These are phyloP conservation scores for Phalaenopsis equestris DNA, from an alignment of 106 monocot species.

Conservation along the genomic window DNA sequence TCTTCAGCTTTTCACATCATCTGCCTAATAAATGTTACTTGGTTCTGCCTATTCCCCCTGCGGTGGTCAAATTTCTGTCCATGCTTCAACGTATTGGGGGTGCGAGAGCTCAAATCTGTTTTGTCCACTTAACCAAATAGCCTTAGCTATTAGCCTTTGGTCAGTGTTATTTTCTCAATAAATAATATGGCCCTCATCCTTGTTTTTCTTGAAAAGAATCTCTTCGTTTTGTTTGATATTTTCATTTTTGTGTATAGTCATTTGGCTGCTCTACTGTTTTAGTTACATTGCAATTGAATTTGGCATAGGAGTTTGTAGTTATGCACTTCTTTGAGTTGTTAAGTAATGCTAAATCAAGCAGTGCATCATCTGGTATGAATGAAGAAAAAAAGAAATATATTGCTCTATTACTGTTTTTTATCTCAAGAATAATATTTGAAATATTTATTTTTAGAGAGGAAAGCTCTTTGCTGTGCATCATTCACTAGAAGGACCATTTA, in stretches of 20 bases:
- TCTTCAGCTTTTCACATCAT: not conserved
- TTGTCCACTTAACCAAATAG: not conserved
- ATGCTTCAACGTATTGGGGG: not conserved
- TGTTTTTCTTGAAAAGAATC: not conserved
- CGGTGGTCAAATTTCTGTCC: not conserved
- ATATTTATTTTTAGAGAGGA: too few species aligned
- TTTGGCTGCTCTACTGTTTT: not conserved
- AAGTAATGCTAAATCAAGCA: too few species aligned
- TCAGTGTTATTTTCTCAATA: not conserved
- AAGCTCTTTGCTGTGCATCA: too few species aligned
- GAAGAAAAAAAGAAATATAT: too few species aligned
- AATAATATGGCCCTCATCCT: not conserved
- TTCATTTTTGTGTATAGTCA: not conserved
- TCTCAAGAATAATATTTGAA: too few species aligned
- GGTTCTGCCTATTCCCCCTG: not conserved
- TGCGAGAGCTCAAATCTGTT: not conserved
- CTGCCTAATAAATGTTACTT: not conserved
- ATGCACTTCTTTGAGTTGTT: not conserved
- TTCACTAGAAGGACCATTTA: too few species aligned
- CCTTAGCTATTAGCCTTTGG: not conserved
- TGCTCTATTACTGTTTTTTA: too few species aligned
- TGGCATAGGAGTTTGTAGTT: not conserved
- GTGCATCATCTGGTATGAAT: too few species aligned
- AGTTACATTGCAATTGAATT: not conserved
- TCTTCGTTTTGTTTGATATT: not conserved